Evolutionary conservation across 1,139 yeast species (phyloP), one percentile per base, ranked within the genome.

Genomic region (Saccharomyces hybrid): DNA sequence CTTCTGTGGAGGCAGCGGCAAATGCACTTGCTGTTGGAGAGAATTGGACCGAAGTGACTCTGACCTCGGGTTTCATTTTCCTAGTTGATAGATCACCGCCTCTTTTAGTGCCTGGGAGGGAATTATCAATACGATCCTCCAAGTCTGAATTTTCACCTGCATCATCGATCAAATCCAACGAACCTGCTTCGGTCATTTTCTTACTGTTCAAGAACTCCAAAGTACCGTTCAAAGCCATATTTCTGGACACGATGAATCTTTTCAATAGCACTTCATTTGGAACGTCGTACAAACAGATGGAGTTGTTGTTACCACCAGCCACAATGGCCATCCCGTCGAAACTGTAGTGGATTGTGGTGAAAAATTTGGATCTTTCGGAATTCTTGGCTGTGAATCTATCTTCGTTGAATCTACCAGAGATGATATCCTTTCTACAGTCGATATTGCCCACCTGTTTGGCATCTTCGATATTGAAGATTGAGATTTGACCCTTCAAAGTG

Each of bases 1-100:
- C 99, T 70, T 93, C 99, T 0, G 99, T 93, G 0, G 97, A 84
- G 0, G 97, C 95, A 31, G 96, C 97, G 1, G 96, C 95, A 75
- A 95, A 95, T 30, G 96, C 83, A 48, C 87, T 78, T 8, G 96
- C 87, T 0, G 97, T 86, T 27, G 99, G 99, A 2, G 97, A 88
- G 66, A 91, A 93, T 60, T 79, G 80, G 46, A 95, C 78, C 4
- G 86, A 75, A 1, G 88, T 81, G 0, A 93, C 90, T 64, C 95
- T 76, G 28, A 93, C 79, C 57, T 86, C 95, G 0, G 97, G 95
- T 60, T 91, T 79, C 0, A 81, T 77, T 54, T 82, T 80, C 64
- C 98, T 79, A 16, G 83, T 79, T 28, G 96, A 83, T 13, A 89
- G 81, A 68, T 90, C 98, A 34, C 97, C 97, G 34, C 78, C 77